A percentile compares a stretch with the other conserved stretches of the same genome.
phyloP scores from a whole-genome alignment of 2,329 filamentous ascomycete species.

The Penicillium sp. region DNA sequence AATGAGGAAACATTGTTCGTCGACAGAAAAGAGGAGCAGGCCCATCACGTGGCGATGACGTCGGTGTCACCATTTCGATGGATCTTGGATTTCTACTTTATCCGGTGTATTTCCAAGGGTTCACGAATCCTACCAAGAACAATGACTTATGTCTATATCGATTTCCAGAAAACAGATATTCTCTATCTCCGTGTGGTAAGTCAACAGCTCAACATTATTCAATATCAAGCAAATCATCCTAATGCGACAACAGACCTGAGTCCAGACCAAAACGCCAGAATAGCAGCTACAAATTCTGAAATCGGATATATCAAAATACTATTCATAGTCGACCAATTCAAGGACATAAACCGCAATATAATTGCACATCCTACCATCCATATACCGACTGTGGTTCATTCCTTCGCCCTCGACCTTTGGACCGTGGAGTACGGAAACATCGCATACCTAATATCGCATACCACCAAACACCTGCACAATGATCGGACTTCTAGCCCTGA shows the following conservation, averaged over 20 bases:
- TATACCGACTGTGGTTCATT: not conserved
- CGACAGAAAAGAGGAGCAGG: conserved; percentile 1
- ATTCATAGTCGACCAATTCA: not conserved
- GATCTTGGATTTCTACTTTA: not conserved
- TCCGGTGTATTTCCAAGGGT: not conserved
- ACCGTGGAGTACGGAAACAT: not conserved
- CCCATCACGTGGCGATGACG: conserved; percentile 21
- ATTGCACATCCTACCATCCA: not conserved
- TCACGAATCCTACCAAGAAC: not conserved
- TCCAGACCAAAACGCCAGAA: not conserved
- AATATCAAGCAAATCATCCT: not conserved
- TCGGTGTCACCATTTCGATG: conserved; percentile 7
- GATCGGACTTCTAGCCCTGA: conserved; percentile 41
- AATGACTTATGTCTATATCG: not conserved
- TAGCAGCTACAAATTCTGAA: not conserved
- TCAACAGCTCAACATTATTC: not conserved
- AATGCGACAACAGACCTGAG: not conserved
- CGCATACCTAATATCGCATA: not conserved
- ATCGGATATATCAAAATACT: not conserved
- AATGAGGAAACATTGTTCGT: not conserved
- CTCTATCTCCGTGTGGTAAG: not conserved
- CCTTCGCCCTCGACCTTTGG: not conserved
- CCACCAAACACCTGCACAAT: conserved; percentile 25
- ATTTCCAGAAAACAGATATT: not conserved
- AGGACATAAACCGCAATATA: not conserved